Conservation (phyloP, 2,329 filamentous ascomycete genomes). For the Pyrenochaeta sp. region DNA sequence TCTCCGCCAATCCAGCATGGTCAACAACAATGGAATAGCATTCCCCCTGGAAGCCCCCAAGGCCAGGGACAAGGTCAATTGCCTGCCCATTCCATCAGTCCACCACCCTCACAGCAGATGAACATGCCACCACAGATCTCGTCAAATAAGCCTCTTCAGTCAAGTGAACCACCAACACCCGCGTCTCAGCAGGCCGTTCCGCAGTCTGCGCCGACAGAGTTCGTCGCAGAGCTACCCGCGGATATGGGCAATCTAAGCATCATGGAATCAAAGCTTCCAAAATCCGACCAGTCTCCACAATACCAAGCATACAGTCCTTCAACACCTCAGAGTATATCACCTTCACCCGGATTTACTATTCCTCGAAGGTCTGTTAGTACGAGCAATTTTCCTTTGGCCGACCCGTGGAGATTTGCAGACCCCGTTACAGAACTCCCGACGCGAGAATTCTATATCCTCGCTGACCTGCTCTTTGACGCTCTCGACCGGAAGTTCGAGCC, state of each 20-base stretch:
- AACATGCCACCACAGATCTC: constrained; percentile 17
- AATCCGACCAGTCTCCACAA: constrained; percentile 13
- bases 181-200: constrained; percentile 12
- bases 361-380: constrained; percentile 40
- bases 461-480: constrained; percentile 46
- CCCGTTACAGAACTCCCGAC: constrained; percentile 43
- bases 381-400: constrained; percentile 38
- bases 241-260: constrained; percentile 40
- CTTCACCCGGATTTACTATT: constrained; percentile 34
- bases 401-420: constrained; percentile 47
- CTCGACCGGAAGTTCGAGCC: constrained; percentile 46
- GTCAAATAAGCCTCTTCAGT: constrained; percentile 14
- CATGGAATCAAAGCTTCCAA: constrained; percentile 22
- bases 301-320: constrained; percentile 43
- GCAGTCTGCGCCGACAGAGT: constrained; percentile 31
- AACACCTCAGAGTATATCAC: constrained; percentile 20
- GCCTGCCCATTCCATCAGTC: constrained; percentile 23
- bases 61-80: constrained; percentile 17
- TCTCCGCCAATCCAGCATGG: constrained; percentile 18
- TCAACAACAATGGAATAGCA: constrained; percentile 33
- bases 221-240: constrained; percentile 46
- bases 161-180: constrained; percentile 22
- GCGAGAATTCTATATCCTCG: constrained; percentile 47
- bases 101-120: constrained; percentile 24
- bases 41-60: constrained; percentile 25